Conservation (phyloP, 306 rosid species). For the peach (Prunus persica) region DNA sequence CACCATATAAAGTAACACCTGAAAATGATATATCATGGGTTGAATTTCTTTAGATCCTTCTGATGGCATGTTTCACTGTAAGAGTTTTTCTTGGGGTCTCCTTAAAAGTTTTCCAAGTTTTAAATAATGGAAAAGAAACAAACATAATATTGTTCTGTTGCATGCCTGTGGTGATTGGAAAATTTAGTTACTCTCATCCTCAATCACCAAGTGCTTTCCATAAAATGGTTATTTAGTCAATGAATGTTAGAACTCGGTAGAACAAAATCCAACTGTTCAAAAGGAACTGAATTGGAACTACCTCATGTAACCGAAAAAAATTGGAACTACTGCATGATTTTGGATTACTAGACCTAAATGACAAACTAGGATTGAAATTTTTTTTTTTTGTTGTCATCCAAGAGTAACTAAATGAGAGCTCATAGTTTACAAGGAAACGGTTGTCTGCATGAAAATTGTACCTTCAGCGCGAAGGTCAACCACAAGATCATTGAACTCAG, state of each 20-base stretch:
- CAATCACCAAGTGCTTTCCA: not conserved
- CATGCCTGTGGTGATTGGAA: not conserved
- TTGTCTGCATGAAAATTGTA: constrained; percentile 27
- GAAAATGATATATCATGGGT: constrained; percentile 21
- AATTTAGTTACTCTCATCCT: constrained; percentile 4
- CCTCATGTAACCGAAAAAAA: not conserved
- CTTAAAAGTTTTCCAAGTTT: not conserved
- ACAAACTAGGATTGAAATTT: too few relatives aligned
- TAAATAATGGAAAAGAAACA: not conserved
- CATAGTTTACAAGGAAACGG: not conserved
- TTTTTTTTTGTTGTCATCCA: not conserved
- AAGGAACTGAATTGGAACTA: not conserved
- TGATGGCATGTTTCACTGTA: not conserved
- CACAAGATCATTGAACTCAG: constrained; percentile 53
- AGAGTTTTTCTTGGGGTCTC: not conserved
- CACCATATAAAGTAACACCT: constrained; percentile 85
- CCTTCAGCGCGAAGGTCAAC: constrained; percentile 75
- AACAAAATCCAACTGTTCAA: not conserved
- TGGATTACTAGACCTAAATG: too few relatives aligned
- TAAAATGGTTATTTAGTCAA: too few relatives aligned
- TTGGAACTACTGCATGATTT: too few relatives aligned
- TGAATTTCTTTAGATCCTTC: not conserved
- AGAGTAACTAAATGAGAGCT: not conserved
- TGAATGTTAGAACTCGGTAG: not conserved
- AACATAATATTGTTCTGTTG: not conserved